Evolutionary conservation across 208 protist species (phyloP).

Genomic region (Leptomonas seymouri): DNA sequence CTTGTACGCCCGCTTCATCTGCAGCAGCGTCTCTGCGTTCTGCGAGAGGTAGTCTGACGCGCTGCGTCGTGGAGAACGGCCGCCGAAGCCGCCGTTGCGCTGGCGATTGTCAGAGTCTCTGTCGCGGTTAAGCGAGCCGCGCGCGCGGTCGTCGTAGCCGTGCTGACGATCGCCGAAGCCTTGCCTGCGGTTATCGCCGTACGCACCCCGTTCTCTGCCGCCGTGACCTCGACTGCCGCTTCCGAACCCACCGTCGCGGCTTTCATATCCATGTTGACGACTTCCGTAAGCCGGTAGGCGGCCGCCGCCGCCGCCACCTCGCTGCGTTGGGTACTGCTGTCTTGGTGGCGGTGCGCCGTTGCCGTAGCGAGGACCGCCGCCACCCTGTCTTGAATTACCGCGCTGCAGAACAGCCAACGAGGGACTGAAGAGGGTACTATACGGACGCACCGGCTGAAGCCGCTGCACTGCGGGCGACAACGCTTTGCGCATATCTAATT

Average conservation of each 20-base stretch:
- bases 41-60: slow-evolving; percentile 41
- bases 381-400: slow-evolving; percentile 8
- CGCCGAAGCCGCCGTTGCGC: slow-evolving; percentile 1
- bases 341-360: slow-evolving; percentile 1
- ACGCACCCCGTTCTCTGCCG: no score
- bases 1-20: slow-evolving; percentile 72
- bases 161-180: slow-evolving; percentile 5
- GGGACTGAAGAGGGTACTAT: slow-evolving; percentile 10
- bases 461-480: neutral
- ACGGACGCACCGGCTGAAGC: slow-evolving; percentile 8
- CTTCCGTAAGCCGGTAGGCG: slow-evolving; percentile 9
- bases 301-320: slow-evolving; percentile 5
- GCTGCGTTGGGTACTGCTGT: slow-evolving; percentile 11
- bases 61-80: slow-evolving; percentile 13
- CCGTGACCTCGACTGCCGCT: neutral
- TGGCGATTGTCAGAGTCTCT: neutral
- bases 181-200: slow-evolving; percentile 4
- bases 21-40: slow-evolving; percentile 56
- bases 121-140: neutral
- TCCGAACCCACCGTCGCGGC: neutral
- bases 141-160: slow-evolving; percentile 1
- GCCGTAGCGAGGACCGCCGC: slow-evolving; percentile 9
- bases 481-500: slow-evolving; percentile 9
- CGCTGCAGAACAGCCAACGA: slow-evolving; percentile 12
- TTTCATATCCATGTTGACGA: slow-evolving; percentile 15